Percentiles rank a stretch among this genome's conserved stretches.
Evolutionary conservation across 139 green algal species (phyloP).

Genomic region (Raphidocelis subcapitata): DNA sequence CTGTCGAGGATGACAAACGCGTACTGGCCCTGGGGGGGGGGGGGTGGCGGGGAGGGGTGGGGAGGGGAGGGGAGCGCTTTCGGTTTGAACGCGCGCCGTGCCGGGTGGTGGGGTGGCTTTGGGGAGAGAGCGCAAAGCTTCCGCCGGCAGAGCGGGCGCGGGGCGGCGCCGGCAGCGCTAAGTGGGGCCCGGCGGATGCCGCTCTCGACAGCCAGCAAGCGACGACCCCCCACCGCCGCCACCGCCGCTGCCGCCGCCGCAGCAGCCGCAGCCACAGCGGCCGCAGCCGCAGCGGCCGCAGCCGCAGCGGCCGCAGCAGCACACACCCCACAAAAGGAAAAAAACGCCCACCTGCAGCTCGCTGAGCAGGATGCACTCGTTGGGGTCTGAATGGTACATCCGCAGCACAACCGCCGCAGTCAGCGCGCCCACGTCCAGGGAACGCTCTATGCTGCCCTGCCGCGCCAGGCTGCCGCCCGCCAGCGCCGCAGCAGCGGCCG

Average conservation of each 20-base stretch:
- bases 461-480: constrained; percentile 10
- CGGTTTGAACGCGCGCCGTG: too few species aligned
- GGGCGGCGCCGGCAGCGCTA: too few species aligned
- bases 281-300: too few species aligned
- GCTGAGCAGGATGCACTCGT: constrained; percentile 66
- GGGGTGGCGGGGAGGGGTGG: not conserved
- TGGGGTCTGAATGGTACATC: constrained; percentile 41
- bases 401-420: constrained; percentile 41
- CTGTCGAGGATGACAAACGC: constrained; percentile 72
- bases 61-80: not conserved
- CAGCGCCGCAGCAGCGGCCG: too few species aligned
- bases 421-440: constrained; percentile 23
- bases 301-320: not conserved
- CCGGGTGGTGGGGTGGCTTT: too few species aligned
- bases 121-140: too few species aligned
- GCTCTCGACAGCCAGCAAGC: not conserved
- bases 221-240: not conserved
- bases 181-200: too few species aligned
- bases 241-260: not conserved
- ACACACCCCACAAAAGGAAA: not conserved
- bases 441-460: constrained; percentile 23
- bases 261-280: not conserved
- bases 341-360: constrained; percentile 62
- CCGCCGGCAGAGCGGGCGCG: too few species aligned
- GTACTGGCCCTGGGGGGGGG: constrained; percentile 66